Percentiles rank a stretch among this genome's conserved stretches.
Conservation (phyloP, 495 filamentous ascomycete species). For the Tuber aestivum region DNA sequence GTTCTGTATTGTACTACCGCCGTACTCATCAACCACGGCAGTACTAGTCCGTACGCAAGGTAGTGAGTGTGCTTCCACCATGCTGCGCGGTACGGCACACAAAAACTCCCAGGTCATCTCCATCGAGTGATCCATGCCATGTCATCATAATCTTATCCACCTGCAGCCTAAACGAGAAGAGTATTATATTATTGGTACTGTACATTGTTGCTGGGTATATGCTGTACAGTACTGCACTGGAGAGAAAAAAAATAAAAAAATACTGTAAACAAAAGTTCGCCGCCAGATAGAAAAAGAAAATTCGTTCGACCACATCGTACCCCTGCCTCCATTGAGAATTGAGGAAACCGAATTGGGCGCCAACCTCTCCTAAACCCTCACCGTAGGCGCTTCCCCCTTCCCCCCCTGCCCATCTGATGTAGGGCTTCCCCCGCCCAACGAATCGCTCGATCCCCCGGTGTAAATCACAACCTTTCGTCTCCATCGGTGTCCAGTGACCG, state of each 20-base stretch:
- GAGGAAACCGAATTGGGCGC: not conserved
- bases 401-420: not conserved
- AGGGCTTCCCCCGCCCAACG: not conserved
- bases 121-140: not conserved
- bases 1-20: too few species aligned
- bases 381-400: not conserved
- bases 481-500: constrained; percentile 26
- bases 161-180: not conserved
- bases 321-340: not conserved
- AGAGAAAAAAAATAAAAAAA: not conserved
- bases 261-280: not conserved
- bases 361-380: not conserved
- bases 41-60: too few species aligned
- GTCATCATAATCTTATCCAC: not conserved
- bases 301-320: not conserved
- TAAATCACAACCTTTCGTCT: constrained; percentile 31
- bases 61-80: not conserved
- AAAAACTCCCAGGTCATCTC: not conserved
- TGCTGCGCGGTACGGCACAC: not conserved
- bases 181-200: not conserved
- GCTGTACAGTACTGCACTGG: not conserved
- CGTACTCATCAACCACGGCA: too few species aligned
- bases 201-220: not conserved
- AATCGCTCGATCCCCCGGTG: constrained; percentile 9
- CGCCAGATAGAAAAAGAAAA: not conserved